A percentile compares a stretch with the other conserved stretches of the same genome.
These are phyloP conservation scores for Fraxinus sp. DNA, from an alignment of 305 asterid genomes.

Conservation along the genomic window DNA sequence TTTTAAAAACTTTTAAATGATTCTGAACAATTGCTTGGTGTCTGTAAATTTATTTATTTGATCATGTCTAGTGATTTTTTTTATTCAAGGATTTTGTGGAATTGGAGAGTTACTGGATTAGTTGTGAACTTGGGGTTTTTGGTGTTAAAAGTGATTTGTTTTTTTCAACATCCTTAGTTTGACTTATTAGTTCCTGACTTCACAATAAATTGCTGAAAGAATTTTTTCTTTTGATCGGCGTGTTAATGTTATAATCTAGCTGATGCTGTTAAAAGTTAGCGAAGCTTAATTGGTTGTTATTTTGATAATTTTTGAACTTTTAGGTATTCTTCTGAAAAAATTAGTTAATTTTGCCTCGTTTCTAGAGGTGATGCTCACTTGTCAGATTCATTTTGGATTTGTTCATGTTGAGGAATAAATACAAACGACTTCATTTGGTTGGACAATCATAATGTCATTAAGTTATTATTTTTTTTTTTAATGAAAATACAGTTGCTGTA, in stretches of 20 bases:
- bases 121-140: neutral
- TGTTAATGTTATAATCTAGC: neutral
- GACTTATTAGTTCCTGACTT: neutral
- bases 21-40: slow-evolving; percentile 24
- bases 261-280: neutral
- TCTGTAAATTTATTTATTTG: neutral
- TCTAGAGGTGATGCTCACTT: neutral
- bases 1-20: neutral
- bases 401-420: neutral
- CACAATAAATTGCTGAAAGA: neutral
- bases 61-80: neutral
- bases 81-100: neutral
- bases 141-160: neutral
- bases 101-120: neutral
- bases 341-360: neutral
- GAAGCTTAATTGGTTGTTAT: neutral
- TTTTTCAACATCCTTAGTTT: neutral
- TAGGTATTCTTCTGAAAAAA: neutral
- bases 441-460: neutral
- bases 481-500: neutral
- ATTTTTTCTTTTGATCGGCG: neutral
- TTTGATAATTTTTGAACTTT: neutral
- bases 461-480: neutral
- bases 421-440: neutral
- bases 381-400: neutral